Evolutionary conservation across 2,329 filamentous ascomycete genomes (phyloP).

Genomic region (Phyllosticta capitalensis): DNA sequence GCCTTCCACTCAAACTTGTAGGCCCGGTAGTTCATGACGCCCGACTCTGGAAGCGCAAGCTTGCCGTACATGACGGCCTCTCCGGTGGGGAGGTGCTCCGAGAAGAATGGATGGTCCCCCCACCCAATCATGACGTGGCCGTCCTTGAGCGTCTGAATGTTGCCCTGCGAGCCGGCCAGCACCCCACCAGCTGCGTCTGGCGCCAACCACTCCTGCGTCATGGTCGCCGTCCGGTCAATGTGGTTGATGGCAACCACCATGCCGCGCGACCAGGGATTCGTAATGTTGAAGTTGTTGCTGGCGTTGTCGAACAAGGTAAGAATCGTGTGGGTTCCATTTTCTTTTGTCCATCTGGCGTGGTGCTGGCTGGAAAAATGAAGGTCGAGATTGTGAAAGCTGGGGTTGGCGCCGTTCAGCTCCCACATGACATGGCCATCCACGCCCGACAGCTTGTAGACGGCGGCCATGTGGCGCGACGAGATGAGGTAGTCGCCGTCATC

Average conservation of each 20-base stretch:
- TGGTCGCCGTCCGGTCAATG: constrained; percentile 32
- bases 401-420: constrained; percentile 27
- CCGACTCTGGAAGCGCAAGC: constrained; percentile 25
- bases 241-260: constrained; percentile 39
- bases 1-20: constrained; percentile 47
- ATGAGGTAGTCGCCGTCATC: constrained; percentile 16
- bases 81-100: constrained; percentile 39
- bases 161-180: constrained; percentile 42
- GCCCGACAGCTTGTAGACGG: constrained; percentile 14
- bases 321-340: constrained; percentile 13
- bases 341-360: constrained; percentile 12
- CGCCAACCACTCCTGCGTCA: constrained; percentile 39
- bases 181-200: constrained; percentile 37
- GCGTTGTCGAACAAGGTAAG: constrained; percentile 19
- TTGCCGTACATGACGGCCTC: constrained; percentile 44
- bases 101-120: constrained; percentile 39
- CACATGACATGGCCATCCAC: constrained; percentile 16
- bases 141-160: constrained; percentile 45
- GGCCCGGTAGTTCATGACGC: constrained; percentile 45
- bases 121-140: constrained; percentile 49
- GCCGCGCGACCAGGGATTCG: constrained; percentile 29
- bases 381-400: constrained; percentile 28
- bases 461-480: constrained; percentile 15
- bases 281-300: constrained; percentile 10
- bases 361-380: constrained; percentile 15